phyloP scores from a whole-genome alignment of 305 asterid species.

The Rubia peregrina region DNA sequence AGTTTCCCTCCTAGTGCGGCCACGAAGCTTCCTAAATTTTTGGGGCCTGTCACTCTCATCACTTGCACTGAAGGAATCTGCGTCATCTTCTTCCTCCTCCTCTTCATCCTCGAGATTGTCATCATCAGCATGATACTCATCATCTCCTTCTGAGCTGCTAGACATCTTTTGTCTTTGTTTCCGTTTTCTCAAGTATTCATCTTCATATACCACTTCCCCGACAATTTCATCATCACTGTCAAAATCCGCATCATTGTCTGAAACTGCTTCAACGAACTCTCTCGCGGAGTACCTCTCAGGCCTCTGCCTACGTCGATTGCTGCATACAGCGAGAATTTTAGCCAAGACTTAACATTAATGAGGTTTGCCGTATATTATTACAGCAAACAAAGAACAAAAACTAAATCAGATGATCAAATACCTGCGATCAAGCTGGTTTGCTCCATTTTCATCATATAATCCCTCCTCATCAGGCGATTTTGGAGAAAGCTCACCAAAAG shows the following conservation, averaged over 20 bases:
- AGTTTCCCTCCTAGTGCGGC: conserved; percentile 67
- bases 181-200: conserved; percentile 62
- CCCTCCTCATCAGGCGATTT: conserved; percentile 58
- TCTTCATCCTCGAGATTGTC: conserved; percentile 82
- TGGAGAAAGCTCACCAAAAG: conserved; percentile 52
- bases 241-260: conserved; percentile 62
- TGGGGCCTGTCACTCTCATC: conserved; percentile 54
- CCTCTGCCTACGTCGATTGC: conserved; percentile 76
- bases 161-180: conserved; percentile 50
- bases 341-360: conserved; percentile 5
- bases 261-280: conserved; percentile 66
- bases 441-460: conserved; percentile 36
- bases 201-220: conserved; percentile 94
- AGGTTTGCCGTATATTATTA: conserved; percentile 5
- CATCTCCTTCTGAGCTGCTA: conserved; percentile 91
- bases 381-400: conserved; percentile 10
- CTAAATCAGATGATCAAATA: conserved; percentile 22
- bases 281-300: conserved; percentile 67
- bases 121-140: conserved; percentile 69
- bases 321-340: conserved; percentile 24
- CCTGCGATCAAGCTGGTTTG: conserved; percentile 67
- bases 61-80: conserved; percentile 48
- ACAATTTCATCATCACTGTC: conserved; percentile 91
- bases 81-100: conserved; percentile 55
- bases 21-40: conserved; percentile 35